Percentiles rank a stretch among this genome's conserved stretches.
phyloP scores from a whole-genome alignment of 306 rosid genomes.

The Gynostemma pentaphyllum region DNA sequence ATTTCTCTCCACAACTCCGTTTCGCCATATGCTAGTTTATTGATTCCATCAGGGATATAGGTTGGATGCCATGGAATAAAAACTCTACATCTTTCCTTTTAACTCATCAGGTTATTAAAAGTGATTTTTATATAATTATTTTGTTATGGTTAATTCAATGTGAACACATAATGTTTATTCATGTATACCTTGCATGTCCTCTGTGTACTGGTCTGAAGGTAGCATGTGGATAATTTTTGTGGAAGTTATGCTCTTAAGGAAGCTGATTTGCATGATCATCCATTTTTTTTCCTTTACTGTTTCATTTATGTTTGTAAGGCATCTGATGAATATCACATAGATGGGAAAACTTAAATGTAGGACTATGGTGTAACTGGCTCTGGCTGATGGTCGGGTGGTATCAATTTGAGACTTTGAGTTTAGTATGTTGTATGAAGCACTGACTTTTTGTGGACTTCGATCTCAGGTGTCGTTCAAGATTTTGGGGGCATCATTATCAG shows the following conservation, averaged over 20 bases:
- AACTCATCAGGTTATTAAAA: neutral
- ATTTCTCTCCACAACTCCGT: neutral
- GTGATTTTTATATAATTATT: neutral
- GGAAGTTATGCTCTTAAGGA: neutral
- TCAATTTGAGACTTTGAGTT: neutral
- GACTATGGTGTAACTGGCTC: neutral
- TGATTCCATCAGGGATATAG: neutral
- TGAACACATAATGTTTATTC: neutral
- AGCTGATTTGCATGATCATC: neutral
- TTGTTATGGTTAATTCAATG: neutral
- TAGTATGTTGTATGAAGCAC: constrained; percentile 2
- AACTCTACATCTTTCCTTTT: neutral
- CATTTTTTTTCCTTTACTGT: neutral
- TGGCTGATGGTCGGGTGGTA: neutral
- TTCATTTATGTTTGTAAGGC: neutral
- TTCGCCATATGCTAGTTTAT: too few species aligned
- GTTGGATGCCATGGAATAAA: neutral
- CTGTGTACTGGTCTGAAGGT: constrained; percentile 1
- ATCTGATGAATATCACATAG: neutral
- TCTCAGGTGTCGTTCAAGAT: constrained; percentile 73
- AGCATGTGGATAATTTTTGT: neutral
- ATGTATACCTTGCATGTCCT: neutral
- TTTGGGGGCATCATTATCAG: constrained; percentile 79
- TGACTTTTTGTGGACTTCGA: constrained; percentile 8
- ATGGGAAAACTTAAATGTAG: neutral